phyloP scores from a whole-genome alignment of 1,139 yeast species.

The Ogataea hybrid region DNA sequence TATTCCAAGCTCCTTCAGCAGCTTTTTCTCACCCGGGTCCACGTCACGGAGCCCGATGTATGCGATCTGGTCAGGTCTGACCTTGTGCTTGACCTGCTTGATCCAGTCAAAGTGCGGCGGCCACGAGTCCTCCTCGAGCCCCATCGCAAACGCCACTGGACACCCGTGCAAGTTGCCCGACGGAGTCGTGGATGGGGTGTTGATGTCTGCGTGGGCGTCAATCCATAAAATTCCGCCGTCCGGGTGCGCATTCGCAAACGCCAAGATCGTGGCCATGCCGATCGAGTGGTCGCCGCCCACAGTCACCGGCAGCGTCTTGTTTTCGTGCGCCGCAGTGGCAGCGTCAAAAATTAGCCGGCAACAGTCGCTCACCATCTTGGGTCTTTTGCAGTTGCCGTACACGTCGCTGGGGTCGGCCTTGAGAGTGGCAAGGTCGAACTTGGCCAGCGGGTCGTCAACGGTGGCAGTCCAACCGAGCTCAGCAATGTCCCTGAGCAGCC shows the following conservation, averaged over 20 bases:
- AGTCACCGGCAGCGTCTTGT: slow-evolving; percentile 71
- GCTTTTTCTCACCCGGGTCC: slow-evolving; percentile 78
- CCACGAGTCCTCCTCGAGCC: slow-evolving; percentile 59
- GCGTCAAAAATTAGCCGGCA: slow-evolving; percentile 62
- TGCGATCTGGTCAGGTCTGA: slow-evolving; percentile 72
- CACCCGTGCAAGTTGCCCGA: slow-evolving; percentile 97
- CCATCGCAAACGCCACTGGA: slow-evolving; percentile 89
- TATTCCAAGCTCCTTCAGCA: slow-evolving; percentile 67
- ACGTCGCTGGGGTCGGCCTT: slow-evolving; percentile 46
- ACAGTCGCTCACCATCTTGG: slow-evolving; percentile 74
- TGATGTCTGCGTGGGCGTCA: slow-evolving; percentile 97
- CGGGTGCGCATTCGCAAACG: slow-evolving; percentile 75
- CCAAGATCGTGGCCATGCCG: slow-evolving; percentile 91
- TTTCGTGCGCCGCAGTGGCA: slow-evolving; percentile 48
- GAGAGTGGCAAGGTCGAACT: slow-evolving; percentile 41
- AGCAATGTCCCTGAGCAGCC: slow-evolving; percentile 61
- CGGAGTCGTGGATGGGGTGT: slow-evolving; percentile 82
- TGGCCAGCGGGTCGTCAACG: slow-evolving; percentile 56
- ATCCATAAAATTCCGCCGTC: slow-evolving; percentile 93
- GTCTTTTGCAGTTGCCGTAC: slow-evolving; percentile 63
- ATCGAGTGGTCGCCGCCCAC: slow-evolving; percentile 97
- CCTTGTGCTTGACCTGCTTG: slow-evolving; percentile 42
- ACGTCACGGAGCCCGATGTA: slow-evolving; percentile 95
- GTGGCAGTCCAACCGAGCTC: slow-evolving; percentile 70
- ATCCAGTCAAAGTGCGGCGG: slow-evolving; percentile 83